Base-by-base conservation (phyloP, 2,329 filamentous ascomycete genomes). In the Curvularia sp. region DNA sequence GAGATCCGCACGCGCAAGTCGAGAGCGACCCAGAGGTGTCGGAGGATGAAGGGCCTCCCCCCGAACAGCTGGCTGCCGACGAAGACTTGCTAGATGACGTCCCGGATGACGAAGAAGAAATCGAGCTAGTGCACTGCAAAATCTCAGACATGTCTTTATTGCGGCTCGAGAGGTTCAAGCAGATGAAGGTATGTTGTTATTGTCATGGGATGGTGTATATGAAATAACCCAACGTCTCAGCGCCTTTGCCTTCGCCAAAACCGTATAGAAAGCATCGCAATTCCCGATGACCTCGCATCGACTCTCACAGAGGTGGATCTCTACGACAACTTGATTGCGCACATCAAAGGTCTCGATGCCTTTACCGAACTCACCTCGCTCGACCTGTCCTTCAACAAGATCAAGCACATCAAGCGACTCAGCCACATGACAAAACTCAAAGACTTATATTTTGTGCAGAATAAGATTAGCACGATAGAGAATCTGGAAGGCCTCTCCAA, bases 321-420 rank as follows among this genome's bases (percentile, higher is more conserved):
- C 59, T 99, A 99, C 81, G 95, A 99, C 80, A 99, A 99, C 78
- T 84, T 96, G 18, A 93, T 99, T 69, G 86, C 88, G 10, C 93
- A 96, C 77, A 87, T 97, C 77, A 88, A 89, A 65, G 91, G 91
- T 30, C 84, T 99, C 46, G 93, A 97, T 53, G 83, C 87, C 46
- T 86, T 97, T 57, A 86, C 84, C 12, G 84, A 90, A 61, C 85
- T 99, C 53, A 92, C 86, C 5, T 89, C 82, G 56, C 86, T 99
- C 54, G 95, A 99, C 75, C 84, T 99, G 51, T 96, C 91, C 77
- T 99, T 97, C 86, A 99, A 99, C 83, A 98, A 98, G 82, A 94
- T 99, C 81, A 97, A 97, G 77, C 93, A 97, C 79, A 96, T 99
- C 81, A 97, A 96, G 79, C 88, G 94, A 70, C 81, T 98, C 65